Conservation (phyloP, 805 yeast genomes). For the Myxozyma melibiosi region DNA sequence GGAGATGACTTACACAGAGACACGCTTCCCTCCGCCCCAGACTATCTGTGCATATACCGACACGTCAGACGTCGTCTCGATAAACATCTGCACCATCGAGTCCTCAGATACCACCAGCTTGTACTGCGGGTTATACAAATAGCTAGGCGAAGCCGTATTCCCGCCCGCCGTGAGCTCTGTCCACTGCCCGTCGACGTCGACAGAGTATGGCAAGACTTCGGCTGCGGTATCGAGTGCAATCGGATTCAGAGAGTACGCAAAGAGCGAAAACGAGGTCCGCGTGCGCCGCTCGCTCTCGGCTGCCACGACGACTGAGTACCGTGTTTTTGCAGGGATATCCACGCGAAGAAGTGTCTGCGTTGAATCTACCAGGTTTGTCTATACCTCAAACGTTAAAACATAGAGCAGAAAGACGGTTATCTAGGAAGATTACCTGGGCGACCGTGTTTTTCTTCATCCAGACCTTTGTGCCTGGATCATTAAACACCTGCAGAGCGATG, state of each 20-base stretch:
- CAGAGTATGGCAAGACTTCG: background rate
- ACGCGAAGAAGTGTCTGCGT: slow-evolving; percentile 19
- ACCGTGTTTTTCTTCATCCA: slow-evolving; percentile 5
- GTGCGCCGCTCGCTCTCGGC: background rate
- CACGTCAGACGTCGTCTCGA: slow-evolving; percentile 9
- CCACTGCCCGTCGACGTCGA: slow-evolving; percentile 22
- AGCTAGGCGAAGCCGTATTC: slow-evolving; percentile 15
- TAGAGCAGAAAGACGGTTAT: background rate
- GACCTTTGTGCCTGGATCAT: slow-evolving; percentile 16
- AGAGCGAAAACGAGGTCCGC: slow-evolving; percentile 15
- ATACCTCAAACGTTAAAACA: background rate
- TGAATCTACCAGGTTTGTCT: slow-evolving; percentile 25
- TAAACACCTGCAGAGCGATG: slow-evolving; percentile 19
- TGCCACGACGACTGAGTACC: slow-evolving; percentile 18
- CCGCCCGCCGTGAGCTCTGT: slow-evolving; percentile 33
- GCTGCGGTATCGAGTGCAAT: slow-evolving; percentile 1
- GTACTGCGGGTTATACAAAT: slow-evolving; percentile 26
- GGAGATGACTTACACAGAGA: slow-evolving; percentile 8
- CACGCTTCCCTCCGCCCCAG: slow-evolving; percentile 29
- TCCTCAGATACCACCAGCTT: slow-evolving; percentile 13
- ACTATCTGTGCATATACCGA: slow-evolving; percentile 20
- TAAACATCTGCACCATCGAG: slow-evolving; percentile 11
- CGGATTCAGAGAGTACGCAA: slow-evolving; percentile 23
- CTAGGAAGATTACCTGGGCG: slow-evolving; percentile 8
- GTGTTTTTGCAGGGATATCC: slow-evolving; percentile 15